A percentile compares a stretch with the other conserved stretches of the same genome.
Evolutionary conservation across 805 yeast species (phyloP).

Genomic region (Millerozyma acaciae): DNA sequence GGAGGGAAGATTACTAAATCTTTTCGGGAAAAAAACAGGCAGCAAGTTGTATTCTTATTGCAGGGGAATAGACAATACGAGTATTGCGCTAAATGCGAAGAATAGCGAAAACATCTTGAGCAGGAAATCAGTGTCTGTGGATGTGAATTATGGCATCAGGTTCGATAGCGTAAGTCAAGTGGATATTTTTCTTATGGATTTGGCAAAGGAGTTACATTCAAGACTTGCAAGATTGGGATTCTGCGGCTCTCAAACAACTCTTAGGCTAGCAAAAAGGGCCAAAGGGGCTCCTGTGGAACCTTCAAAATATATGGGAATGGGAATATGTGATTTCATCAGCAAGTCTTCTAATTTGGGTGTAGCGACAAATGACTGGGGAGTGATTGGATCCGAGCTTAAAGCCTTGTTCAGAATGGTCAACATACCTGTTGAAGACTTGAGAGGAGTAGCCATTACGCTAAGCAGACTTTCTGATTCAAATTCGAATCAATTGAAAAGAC

Average conservation of each 20-base stretch:
- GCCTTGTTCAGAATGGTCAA: slow-evolving; percentile 52
- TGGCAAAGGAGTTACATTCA: slow-evolving; percentile 55
- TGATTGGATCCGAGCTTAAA: slow-evolving; percentile 58
- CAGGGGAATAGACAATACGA: slow-evolving; percentile 64
- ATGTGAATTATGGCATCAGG: slow-evolving; percentile 87
- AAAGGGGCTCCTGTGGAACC: slow-evolving; percentile 70
- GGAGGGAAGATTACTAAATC: slow-evolving; percentile 31
- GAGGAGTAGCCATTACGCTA: slow-evolving; percentile 78
- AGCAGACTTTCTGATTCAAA: slow-evolving; percentile 48
- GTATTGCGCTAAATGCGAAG: slow-evolving; percentile 47
- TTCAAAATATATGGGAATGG: slow-evolving; percentile 81
- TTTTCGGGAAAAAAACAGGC: slow-evolving; percentile 73
- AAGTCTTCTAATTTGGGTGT: slow-evolving; percentile 58
- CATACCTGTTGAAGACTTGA: slow-evolving; percentile 61
- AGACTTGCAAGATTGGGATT: slow-evolving; percentile 47
- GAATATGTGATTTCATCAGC: slow-evolving; percentile 63
- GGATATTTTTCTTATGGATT: slow-evolving; percentile 54
- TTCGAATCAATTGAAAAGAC: slow-evolving; percentile 15
- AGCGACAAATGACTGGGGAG: slow-evolving; percentile 56
- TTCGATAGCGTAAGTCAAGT: slow-evolving; percentile 59
- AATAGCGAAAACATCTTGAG: slow-evolving; percentile 44
- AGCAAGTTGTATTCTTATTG: slow-evolving; percentile 54
- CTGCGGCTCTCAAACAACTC: slow-evolving; percentile 54
- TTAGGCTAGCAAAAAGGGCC: slow-evolving; percentile 64
- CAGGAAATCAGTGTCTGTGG: slow-evolving; percentile 79